These are phyloP conservation scores for Plasmodium inui DNA, from an alignment of 169 alveolate species.

Conservation along the genomic window DNA sequence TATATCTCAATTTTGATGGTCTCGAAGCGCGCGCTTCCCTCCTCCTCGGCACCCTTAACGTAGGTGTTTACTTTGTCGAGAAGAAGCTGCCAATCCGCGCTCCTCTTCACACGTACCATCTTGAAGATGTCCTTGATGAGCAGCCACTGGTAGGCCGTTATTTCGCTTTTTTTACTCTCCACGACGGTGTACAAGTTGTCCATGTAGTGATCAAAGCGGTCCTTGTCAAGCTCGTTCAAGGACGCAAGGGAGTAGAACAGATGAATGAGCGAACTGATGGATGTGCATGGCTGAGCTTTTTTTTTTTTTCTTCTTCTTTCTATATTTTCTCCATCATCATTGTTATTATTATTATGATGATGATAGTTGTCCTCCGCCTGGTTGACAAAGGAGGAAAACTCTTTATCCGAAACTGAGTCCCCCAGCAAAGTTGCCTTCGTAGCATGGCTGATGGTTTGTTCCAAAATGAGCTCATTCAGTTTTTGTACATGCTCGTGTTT, in stretches of 20 bases:
- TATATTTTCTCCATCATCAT: background rate
- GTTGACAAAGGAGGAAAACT: constrained; percentile 24
- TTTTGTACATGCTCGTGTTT: constrained; percentile 29
- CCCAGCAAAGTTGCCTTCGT: background rate
- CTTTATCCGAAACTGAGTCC: constrained; percentile 18
- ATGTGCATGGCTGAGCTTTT: background rate
- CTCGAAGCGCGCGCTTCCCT: constrained; percentile 28
- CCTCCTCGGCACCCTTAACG: constrained; percentile 11
- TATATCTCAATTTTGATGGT: constrained; percentile 49
- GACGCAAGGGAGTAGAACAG: constrained; percentile 30
- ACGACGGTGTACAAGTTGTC: constrained; percentile 66
- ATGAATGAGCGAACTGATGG: constrained; percentile 48
- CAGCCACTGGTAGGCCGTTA: constrained; percentile 73
- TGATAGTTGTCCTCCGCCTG: background rate
- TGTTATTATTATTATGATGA: too few relatives aligned
- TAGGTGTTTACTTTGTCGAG: constrained; percentile 62
- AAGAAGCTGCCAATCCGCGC: constrained; percentile 25
- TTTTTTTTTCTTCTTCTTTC: background rate
- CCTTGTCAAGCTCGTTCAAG: constrained; percentile 39
- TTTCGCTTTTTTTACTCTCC: constrained; percentile 44
- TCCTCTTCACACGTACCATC: constrained; percentile 22
- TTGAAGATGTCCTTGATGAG: constrained; percentile 37
- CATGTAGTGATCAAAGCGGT: constrained; percentile 17
- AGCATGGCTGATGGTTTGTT: background rate
- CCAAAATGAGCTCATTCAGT: constrained; percentile 38